phyloP scores from a whole-genome alignment of 106 monocot species.

The Dioscorea alata region DNA sequence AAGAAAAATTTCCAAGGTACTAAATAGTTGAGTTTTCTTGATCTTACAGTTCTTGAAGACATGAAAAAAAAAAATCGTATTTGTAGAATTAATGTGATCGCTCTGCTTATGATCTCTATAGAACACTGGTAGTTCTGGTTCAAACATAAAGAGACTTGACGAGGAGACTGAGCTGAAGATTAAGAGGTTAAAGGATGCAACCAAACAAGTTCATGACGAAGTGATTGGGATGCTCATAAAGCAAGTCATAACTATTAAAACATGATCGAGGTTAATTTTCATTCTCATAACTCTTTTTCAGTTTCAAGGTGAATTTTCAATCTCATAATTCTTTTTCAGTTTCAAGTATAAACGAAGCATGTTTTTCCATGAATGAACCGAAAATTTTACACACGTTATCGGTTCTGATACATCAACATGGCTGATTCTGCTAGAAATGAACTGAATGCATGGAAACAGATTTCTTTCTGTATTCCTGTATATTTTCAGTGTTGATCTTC shows the following conservation, averaged over 20 bases:
- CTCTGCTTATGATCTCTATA: not conserved
- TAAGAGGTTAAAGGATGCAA: conserved; percentile 19
- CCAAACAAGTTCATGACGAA: conserved; percentile 10
- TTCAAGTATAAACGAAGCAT: no score
- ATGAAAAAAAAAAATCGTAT: not conserved
- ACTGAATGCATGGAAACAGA: no score
- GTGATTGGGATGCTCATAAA: conserved; percentile 41
- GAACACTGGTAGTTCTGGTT: conserved; percentile 29
- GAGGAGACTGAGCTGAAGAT: conserved; percentile 38
- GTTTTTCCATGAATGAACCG: no score
- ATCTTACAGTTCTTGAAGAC: not conserved
- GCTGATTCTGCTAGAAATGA: no score
- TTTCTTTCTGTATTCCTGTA: no score
- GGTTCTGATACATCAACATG: no score
- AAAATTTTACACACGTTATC: no score
- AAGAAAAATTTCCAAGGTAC: conserved; percentile 28
- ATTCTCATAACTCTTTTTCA: not conserved
- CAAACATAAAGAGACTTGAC: conserved; percentile 33
- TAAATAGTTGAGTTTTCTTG: not conserved
- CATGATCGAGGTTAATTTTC: not conserved
- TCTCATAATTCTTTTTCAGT: not conserved
- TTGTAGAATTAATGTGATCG: no score
- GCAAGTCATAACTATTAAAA: conserved; percentile 15
- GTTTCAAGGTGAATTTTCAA: not conserved
- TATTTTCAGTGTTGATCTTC: no score